Percentiles rank a stretch among this genome's conserved stretches.
phyloP scores from a whole-genome alignment of 805 yeast species.

The Peterozyma xylosa region DNA sequence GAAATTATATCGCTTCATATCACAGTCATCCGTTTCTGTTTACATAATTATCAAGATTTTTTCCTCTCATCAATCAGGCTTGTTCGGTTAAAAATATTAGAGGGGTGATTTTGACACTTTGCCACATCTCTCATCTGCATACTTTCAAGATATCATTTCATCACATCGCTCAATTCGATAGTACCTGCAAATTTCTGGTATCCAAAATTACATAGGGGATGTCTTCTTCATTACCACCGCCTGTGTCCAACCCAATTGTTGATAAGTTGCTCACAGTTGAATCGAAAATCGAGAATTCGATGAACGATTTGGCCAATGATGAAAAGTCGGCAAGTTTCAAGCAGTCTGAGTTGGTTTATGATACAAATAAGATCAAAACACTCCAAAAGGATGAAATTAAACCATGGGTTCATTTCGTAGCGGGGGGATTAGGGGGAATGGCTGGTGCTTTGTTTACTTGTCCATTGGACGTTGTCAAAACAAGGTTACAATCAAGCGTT shows the following conservation, averaged over 20 bases:
- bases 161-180: no score
- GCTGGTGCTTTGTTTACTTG: slow-evolving; percentile 92
- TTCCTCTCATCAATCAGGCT: no score
- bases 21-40: no score
- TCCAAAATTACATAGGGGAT: slow-evolving; percentile 30
- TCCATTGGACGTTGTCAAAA: slow-evolving; percentile 94
- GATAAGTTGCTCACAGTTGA: slow-evolving; percentile 31
- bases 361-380: neutral
- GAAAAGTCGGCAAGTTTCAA: slow-evolving; percentile 56
- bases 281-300: slow-evolving; percentile 50
- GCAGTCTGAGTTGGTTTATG: slow-evolving; percentile 8
- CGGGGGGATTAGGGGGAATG: slow-evolving; percentile 96
- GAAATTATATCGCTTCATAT: no score
- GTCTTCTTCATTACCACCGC: slow-evolving; percentile 54
- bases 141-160: no score
- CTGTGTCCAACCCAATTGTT: slow-evolving; percentile 33
- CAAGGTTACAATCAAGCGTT: slow-evolving; percentile 87
- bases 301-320: slow-evolving; percentile 61
- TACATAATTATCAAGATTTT: no score
- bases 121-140: no score
- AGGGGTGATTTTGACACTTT: no score
- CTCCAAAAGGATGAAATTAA: slow-evolving; percentile 17
- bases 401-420: slow-evolving; percentile 80
- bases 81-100: no score
- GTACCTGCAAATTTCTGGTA: slow-evolving; percentile 50